These are phyloP conservation scores for Calamus simplicifolius DNA, from an alignment of 176 grass and related monocot genomes.

Conservation along the genomic window DNA sequence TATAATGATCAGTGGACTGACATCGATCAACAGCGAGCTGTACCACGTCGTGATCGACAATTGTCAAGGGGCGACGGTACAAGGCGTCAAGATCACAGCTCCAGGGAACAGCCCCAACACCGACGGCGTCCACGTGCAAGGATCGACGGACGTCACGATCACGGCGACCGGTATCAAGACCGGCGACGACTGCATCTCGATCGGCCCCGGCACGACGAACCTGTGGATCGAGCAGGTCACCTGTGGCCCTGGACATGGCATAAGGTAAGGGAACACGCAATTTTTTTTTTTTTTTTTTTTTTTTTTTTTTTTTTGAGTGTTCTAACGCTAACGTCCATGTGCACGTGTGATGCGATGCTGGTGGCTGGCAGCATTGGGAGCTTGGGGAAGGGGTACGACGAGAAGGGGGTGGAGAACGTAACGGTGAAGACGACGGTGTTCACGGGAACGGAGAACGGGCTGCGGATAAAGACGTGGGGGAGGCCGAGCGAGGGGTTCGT, in stretches of 20 bases:
- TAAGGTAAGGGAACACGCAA: constrained; percentile 34
- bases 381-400: constrained; percentile 33
- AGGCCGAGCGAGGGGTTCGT: constrained; percentile 44
- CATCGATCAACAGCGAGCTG: constrained; percentile 61
- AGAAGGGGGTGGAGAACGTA: constrained; percentile 54
- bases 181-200: constrained; percentile 86
- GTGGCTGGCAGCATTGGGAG: constrained; percentile 38
- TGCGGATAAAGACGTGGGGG: constrained; percentile 82
- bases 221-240: constrained; percentile 74
- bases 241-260: constrained; percentile 85
- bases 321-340: no score
- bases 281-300: no score
- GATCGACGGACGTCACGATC: constrained; percentile 48
- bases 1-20: constrained; percentile 51
- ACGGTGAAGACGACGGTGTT: constrained; percentile 86
- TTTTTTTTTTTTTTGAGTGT: no score
- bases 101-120: constrained; percentile 80
- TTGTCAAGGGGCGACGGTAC: constrained; percentile 40
- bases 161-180: constrained; percentile 46
- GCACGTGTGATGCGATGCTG: background rate
- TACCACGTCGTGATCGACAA: constrained; percentile 72
- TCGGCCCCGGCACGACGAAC: constrained; percentile 61
- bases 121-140: constrained; percentile 78
- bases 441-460: constrained; percentile 52
- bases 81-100: constrained; percentile 44